Evolutionary conservation across 805 yeast genomes (phyloP).

Genomic region (Barnettozyma vustinii): DNA sequence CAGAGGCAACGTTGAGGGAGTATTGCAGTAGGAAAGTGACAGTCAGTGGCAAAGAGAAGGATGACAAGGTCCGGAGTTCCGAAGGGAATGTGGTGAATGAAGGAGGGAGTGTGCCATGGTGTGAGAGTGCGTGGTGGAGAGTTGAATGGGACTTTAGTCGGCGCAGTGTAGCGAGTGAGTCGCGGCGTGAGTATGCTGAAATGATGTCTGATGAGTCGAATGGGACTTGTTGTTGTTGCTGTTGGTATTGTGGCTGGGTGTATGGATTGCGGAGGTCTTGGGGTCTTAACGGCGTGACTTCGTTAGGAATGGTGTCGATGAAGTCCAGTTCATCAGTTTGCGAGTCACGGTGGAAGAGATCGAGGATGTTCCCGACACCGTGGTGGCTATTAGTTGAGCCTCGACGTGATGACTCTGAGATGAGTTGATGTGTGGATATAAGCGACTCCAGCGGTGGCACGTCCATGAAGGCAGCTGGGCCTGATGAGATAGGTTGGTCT

Average conservation of each 20-base stretch:
- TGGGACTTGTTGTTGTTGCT: neutral
- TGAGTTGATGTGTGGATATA: conserved; percentile 16
- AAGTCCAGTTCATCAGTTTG: neutral
- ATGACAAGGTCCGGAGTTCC: conserved; percentile 36
- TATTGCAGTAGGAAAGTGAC: conserved; percentile 66
- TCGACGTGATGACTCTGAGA: conserved; percentile 16
- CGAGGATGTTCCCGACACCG: conserved; percentile 22
- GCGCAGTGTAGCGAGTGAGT: conserved; percentile 23
- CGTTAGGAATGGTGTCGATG: neutral
- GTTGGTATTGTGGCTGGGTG: conserved; percentile 4
- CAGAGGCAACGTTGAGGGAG: conserved; percentile 70
- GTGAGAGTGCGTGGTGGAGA: conserved; percentile 20
- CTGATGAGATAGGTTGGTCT: conserved; percentile 1
- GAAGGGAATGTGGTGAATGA: conserved; percentile 29
- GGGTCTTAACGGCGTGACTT: neutral
- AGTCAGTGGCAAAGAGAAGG: conserved; percentile 55
- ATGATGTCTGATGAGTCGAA: conserved; percentile 14
- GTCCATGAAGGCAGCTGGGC: conserved; percentile 23
- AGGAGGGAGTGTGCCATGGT: conserved; percentile 22
- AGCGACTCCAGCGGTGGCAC: conserved; percentile 21
- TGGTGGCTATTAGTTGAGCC: conserved; percentile 16
- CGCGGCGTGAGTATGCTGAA: conserved; percentile 11
- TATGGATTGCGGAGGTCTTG: conserved; percentile 18
- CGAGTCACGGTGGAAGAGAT: conserved; percentile 16
- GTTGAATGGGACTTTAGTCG: conserved; percentile 23